Conservation (phyloP, 805 yeast species). For the Candida odintsovae region DNA sequence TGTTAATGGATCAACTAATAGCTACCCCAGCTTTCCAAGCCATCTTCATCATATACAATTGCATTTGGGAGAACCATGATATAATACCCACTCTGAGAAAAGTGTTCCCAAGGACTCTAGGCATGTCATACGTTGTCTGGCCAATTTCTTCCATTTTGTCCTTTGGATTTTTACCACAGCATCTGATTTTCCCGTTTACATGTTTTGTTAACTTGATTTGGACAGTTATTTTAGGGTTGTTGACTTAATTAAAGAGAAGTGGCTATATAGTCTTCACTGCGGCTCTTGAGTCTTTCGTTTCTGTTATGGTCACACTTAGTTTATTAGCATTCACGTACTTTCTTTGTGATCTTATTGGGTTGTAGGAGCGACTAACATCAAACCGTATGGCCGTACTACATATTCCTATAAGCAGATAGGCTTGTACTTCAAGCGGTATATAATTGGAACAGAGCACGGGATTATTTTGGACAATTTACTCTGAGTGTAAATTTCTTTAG, state of each 20-base stretch:
- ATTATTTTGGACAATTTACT: too few species aligned
- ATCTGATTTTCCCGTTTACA: slow-evolving; percentile 52
- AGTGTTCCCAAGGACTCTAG: slow-evolving; percentile 41
- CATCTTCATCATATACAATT: slow-evolving; percentile 40
- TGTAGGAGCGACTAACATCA: too few species aligned
- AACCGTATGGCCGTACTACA: too few species aligned
- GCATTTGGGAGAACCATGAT: slow-evolving; percentile 50
- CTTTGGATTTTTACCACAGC: slow-evolving; percentile 42
- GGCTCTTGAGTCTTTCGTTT: not conserved
- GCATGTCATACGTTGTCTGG: slow-evolving; percentile 52
- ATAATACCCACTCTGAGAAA: slow-evolving; percentile 27
- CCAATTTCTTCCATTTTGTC: slow-evolving; percentile 48
- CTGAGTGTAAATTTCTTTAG: too few species aligned
- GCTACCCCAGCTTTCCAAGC: slow-evolving; percentile 54
- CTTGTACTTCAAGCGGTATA: too few species aligned
- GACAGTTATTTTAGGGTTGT: slow-evolving; percentile 44
- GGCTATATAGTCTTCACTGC: too few species aligned
- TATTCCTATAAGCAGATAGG: too few species aligned
- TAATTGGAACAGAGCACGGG: too few species aligned
- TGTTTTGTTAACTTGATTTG: slow-evolving; percentile 52
- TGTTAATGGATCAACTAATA: slow-evolving; percentile 46
- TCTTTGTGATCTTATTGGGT: too few species aligned
- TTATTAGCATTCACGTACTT: too few species aligned
- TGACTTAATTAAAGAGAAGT: slow-evolving; percentile 4
- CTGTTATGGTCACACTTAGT: too few species aligned